Evolutionary conservation across 23 red algal species (phyloP), one percentile per base, ranked within the genome.

Genomic region (Gracilaria caudata): DNA sequence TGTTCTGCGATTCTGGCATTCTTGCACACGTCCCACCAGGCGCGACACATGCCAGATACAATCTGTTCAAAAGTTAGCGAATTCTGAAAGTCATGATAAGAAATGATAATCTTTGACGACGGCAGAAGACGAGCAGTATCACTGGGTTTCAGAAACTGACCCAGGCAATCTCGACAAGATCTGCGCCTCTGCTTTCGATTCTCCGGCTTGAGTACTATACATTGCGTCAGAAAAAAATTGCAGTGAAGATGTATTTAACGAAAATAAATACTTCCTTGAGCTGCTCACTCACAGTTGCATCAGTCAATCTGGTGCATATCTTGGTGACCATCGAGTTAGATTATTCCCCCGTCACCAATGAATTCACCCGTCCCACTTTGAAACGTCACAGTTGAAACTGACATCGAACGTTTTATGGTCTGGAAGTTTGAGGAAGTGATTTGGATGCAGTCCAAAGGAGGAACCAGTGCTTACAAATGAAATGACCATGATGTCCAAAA

Each of bases 81-180:
- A 41, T 78, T 54, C 21, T 89, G 23, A 89, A 90, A 98, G 68
- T 87, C 58, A 78, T 98, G 96, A 68, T 94, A 77, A 38, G 92
- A 95, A 35, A 98, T 47, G 46, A 98, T 98, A 78, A 91, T 83
- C 64, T 78, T 80, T 3, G 82, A 55, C 12, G 58, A 29, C 0
- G 12, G 32, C 32, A 70, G 59, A 26, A 17, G 44, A 2, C 38
- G 21, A 24, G 26, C 29, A 6, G 80, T 5, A 55, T 73, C 71
- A 10, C 44, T 44, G 4, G 61, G 28, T 2, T 72, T 41, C 0
- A 70, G 41, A 57, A 23, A 60, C n/a, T 45, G 33, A 44, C 28
- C 7, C 56, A 80, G 75, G 23, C 81, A 64, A 98, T 71, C 79
- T 98, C 95, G 38, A 90, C 91, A 10, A 98, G 29, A 36, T 98